Evolutionary conservation across 2,329 filamentous ascomycete genomes (phyloP).

Genomic region (Neofusicoccum kwambonambiense): DNA sequence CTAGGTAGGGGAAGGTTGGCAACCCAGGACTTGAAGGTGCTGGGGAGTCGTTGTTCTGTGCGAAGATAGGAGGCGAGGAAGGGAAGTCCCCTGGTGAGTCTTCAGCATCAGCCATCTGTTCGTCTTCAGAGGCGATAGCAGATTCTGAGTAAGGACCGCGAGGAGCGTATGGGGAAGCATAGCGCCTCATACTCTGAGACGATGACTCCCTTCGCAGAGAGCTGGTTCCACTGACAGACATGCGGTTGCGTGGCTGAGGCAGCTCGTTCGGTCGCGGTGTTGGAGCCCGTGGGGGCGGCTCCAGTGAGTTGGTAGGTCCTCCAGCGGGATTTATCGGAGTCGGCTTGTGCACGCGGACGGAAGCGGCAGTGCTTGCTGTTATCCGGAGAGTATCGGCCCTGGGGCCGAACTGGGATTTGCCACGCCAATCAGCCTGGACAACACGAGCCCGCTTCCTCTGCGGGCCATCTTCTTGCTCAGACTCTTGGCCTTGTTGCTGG

Average conservation of each 20-base stretch:
- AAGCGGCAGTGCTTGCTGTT: constrained; percentile 86
- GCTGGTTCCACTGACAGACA: constrained; percentile 39
- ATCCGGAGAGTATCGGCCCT: constrained; percentile 80
- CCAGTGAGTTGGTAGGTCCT: constrained; percentile 53
- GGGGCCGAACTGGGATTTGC: constrained; percentile 68
- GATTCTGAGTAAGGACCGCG: constrained; percentile 40
- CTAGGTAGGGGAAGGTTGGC: constrained; percentile 55
- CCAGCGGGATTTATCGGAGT: constrained; percentile 55
- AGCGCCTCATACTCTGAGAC: constrained; percentile 32
- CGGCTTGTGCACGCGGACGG: constrained; percentile 79
- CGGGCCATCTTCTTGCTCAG: constrained; percentile 50
- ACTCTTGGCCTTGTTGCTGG: constrained; percentile 24
- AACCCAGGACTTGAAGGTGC: constrained; percentile 75
- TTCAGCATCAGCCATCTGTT: constrained; percentile 50
- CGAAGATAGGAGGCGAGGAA: constrained; percentile 82
- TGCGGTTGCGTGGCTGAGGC: constrained; percentile 30
- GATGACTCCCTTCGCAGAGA: constrained; percentile 63
- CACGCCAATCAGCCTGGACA: constrained; percentile 70
- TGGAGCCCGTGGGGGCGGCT: constrained; percentile 72
- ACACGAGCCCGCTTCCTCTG: constrained; percentile 78
- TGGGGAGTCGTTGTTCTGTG: constrained; percentile 55
- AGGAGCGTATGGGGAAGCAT: constrained; percentile 34
- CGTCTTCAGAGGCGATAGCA: constrained; percentile 46
- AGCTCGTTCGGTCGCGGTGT: constrained; percentile 66
- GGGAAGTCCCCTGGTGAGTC: constrained; percentile 79